Conservation (phyloP, 805 yeast genomes). For the Metschnikowia borealis region DNA sequence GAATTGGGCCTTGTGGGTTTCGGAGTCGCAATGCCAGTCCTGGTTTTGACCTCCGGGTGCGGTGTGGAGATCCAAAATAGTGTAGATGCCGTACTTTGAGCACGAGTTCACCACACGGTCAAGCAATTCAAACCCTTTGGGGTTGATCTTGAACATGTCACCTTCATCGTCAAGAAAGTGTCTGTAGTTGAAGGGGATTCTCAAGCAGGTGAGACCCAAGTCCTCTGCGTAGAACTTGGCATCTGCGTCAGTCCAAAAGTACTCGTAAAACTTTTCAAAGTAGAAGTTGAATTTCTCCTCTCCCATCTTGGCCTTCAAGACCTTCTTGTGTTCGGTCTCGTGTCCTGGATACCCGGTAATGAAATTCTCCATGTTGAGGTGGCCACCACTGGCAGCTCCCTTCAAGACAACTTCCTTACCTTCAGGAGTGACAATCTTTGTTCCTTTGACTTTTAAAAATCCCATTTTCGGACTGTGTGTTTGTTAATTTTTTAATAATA, state of each 20-base stretch:
- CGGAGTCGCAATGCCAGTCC: constrained; percentile 51
- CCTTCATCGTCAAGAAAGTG: constrained; percentile 46
- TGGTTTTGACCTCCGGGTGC: constrained; percentile 54
- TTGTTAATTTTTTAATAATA: not conserved
- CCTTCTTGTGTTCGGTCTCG: constrained; percentile 47
- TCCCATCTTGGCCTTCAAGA: constrained; percentile 39
- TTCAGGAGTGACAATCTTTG: constrained; percentile 43
- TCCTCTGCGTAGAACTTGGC: constrained; percentile 41
- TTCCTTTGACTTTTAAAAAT: constrained; percentile 41
- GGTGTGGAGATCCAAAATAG: constrained; percentile 47
- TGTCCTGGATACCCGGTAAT: constrained; percentile 54
- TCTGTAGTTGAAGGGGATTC: constrained; percentile 51
- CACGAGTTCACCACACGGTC: constrained; percentile 43
- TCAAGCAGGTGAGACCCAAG: constrained; percentile 42
- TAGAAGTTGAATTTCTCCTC: constrained; percentile 45
- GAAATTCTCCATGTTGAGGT: constrained; percentile 53
- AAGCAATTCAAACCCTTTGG: constrained; percentile 42
- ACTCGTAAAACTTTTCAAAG: constrained; percentile 50
- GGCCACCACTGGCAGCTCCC: constrained; percentile 50
- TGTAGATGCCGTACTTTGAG: constrained; percentile 44
- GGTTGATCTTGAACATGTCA: constrained; percentile 40
- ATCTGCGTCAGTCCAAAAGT: constrained; percentile 50
- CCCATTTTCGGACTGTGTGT: constrained; percentile 7
- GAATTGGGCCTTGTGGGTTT: constrained; percentile 44
- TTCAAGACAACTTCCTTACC: constrained; percentile 40